These are phyloP conservation scores for Coccinonectria pachysandricola DNA, from an alignment of 2,329 filamentous ascomycete genomes.

Conservation along the genomic window DNA sequence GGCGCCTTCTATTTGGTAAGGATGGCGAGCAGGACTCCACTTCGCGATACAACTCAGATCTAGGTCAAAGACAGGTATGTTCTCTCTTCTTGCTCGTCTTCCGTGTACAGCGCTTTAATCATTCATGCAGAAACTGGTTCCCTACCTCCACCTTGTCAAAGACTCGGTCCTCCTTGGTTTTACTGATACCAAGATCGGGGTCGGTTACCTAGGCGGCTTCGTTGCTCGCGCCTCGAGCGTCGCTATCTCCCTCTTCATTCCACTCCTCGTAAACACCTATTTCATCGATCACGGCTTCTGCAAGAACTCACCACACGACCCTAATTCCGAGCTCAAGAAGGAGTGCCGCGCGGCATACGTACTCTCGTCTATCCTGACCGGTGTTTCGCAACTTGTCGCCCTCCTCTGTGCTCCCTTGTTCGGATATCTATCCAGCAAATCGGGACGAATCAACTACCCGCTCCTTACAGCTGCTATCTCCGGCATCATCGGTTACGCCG, in stretches of 20 bases:
- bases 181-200: slow-evolving; percentile 64
- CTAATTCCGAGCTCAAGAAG: slow-evolving; percentile 66
- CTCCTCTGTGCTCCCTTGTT: slow-evolving; percentile 79
- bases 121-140: slow-evolving; percentile 38
- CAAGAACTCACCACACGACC: slow-evolving; percentile 51
- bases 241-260: slow-evolving; percentile 89
- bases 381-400: slow-evolving; percentile 78
- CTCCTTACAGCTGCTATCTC: slow-evolving; percentile 60
- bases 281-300: slow-evolving; percentile 78
- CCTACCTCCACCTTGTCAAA: slow-evolving; percentile 50
- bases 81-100: too few relatives aligned
- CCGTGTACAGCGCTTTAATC: too few relatives aligned
- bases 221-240: slow-evolving; percentile 92
- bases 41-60: too few relatives aligned
- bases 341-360: slow-evolving; percentile 82
- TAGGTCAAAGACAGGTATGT: too few relatives aligned
- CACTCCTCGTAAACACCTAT: slow-evolving; percentile 83
- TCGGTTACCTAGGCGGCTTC: slow-evolving; percentile 89
- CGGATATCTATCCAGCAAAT: slow-evolving; percentile 69
- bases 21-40: slow-evolving; percentile 11
- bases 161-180: slow-evolving; percentile 61
- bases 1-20: slow-evolving; percentile 44
- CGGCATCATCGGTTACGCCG: slow-evolving; percentile 68
- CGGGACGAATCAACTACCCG: slow-evolving; percentile 58
- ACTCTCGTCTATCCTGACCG: slow-evolving; percentile 76